Evolutionary conservation across 75 land plant species (phyloP).

Genomic region (Chamaecyparis obtusa): DNA sequence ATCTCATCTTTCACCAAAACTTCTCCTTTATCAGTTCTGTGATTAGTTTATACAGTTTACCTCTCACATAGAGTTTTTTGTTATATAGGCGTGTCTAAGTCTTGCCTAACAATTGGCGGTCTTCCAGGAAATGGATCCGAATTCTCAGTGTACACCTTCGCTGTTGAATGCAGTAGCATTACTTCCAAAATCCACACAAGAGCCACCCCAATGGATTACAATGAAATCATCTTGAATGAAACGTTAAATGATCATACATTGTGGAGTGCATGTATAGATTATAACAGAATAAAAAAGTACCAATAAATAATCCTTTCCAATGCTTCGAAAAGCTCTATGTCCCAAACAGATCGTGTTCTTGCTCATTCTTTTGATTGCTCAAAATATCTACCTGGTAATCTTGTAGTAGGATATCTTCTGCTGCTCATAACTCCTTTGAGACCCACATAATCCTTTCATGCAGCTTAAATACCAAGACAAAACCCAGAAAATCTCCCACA

Average conservation of each 20-base stretch:
- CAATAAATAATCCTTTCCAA: too few species aligned
- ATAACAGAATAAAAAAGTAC: neutral
- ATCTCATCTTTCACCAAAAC: too few species aligned
- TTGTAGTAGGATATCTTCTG: neutral
- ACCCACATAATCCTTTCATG: neutral
- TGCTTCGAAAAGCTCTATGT: neutral
- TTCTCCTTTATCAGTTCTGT: too few species aligned
- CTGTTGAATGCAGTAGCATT: neutral
- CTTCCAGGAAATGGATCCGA: neutral
- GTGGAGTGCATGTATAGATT: neutral
- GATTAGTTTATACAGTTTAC: too few species aligned
- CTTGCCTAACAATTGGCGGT: neutral
- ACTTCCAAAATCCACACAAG: too few species aligned
- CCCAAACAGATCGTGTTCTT: neutral
- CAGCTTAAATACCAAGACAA: neutral
- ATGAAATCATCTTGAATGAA: too few species aligned
- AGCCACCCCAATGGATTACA: neutral
- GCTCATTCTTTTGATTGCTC: neutral
- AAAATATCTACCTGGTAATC: neutral
- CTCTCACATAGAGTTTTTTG: neutral
- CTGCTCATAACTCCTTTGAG: neutral
- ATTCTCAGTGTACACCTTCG: neutral
- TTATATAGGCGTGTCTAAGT: neutral
- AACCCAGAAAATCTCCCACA: neutral
- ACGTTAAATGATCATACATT: neutral